Evolutionary conservation across 768 basidiomycete genomes (phyloP).

Genomic region (Phylloporus sp.): DNA sequence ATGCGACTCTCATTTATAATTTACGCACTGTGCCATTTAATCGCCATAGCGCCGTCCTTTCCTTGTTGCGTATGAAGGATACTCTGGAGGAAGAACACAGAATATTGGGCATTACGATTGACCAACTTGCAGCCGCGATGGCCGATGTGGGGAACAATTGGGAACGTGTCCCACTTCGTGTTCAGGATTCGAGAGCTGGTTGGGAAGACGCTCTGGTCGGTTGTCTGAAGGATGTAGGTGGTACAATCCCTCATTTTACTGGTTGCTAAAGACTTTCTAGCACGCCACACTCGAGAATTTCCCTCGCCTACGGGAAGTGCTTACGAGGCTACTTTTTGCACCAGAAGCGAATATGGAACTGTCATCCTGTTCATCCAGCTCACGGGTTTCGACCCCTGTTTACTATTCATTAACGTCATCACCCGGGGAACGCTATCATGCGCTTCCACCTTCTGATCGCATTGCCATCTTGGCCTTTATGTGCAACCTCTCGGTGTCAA

Average conservation of each 20-base stretch:
- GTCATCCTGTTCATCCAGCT: slow-evolving; percentile 42
- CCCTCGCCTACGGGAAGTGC: slow-evolving; percentile 64
- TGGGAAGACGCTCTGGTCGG: slow-evolving; percentile 93
- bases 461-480: slow-evolving; percentile 85
- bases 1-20: slow-evolving; percentile 85
- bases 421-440: slow-evolving; percentile 68
- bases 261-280: slow-evolving; percentile 36
- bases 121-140: slow-evolving; percentile 63
- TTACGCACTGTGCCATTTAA: slow-evolving; percentile 77
- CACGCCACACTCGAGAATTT: slow-evolving; percentile 72
- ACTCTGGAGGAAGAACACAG: slow-evolving; percentile 41
- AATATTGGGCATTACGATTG: slow-evolving; percentile 55
- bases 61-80: slow-evolving; percentile 44
- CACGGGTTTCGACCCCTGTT: slow-evolving; percentile 47
- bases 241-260: not conserved
- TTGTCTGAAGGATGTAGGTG: slow-evolving; percentile 83
- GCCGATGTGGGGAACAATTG: slow-evolving; percentile 83
- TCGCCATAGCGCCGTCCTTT: slow-evolving; percentile 71
- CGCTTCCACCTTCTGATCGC: slow-evolving; percentile 72
- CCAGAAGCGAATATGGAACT: slow-evolving; percentile 47
- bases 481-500: slow-evolving; percentile 85
- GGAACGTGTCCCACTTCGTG: slow-evolving; percentile 73
- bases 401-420: slow-evolving; percentile 42
- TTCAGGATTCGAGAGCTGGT: slow-evolving; percentile 70
- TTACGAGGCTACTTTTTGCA: slow-evolving; percentile 71